Evolutionary conservation across 495 filamentous ascomycete species (phyloP), one percentile per base, ranked within the genome.

Genomic region (Niebla homalea): DNA sequence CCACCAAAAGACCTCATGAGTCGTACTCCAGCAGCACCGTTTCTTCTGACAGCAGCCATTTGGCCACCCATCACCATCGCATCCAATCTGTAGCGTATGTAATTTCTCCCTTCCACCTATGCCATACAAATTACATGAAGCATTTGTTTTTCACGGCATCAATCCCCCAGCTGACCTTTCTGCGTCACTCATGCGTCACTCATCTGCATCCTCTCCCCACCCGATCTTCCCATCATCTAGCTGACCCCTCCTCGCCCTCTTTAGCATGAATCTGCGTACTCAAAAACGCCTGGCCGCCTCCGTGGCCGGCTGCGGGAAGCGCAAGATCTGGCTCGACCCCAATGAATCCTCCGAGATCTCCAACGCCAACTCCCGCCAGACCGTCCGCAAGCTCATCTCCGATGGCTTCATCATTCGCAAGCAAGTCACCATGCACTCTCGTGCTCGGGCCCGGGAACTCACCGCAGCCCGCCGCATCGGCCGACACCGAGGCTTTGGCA

Each of bases 341-440:
- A 97, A 93, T 73, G 92, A 99, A 79, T 81, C 90, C 72, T 90
- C 74, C 80, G 92, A 99, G 72, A 97, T 99, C 78, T 89, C 85
- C 75, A 99, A 97, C 77, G 92, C 92, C 84, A 97, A 97, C 85
- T 96, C 89, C 62, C 93, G 92, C 67, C 89, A 97, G 78, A 96
- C 90, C 62, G 85, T 99, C 85, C 93, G 93, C 76, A 99, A 99
- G 82, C 89, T 99, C 75, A 86, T 96, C 72, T 77, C 82, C 75
- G 92, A 99, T 90, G 93, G 92, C 74, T 84, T 99, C 67, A 97
- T 99, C 81, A 99, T 99, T 81, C 85, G 85, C 76, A 99, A 99
- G 79, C 92, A 92, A 63, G 88, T 94, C 62, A 94, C 89, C 65
- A 94, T 97, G 89, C 92, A 99, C 83, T 97, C 93, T 58, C 87